phyloP scores from a whole-genome alignment of 164 flowering plant species.

The Piper longum region DNA sequence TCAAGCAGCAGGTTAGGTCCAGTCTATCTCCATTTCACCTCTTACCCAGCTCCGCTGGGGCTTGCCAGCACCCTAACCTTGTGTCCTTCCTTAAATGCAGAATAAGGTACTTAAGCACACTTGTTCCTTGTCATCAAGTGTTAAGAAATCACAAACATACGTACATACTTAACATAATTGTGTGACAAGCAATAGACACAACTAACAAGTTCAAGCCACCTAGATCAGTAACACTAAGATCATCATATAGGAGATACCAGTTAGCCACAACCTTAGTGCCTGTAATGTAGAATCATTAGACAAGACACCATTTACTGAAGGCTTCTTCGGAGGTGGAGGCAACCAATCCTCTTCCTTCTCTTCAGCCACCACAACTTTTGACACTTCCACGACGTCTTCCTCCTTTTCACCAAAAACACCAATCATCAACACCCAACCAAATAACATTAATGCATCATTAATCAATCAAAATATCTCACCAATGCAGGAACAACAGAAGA shows the following conservation, averaged over 20 bases:
- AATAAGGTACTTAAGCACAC: too few species aligned
- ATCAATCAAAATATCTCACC: background rate
- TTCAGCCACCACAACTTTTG: slow-evolving; percentile 15
- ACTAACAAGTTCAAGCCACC: background rate
- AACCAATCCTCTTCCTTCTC: slow-evolving; percentile 64
- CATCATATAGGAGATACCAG: background rate
- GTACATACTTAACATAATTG: background rate
- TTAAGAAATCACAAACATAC: too few species aligned
- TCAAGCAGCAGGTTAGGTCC: too few species aligned
- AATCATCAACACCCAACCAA: slow-evolving; percentile 9
- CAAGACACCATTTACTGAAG: slow-evolving; percentile 5
- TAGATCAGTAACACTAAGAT: too few species aligned
- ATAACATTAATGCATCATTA: background rate
- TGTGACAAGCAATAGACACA: background rate
- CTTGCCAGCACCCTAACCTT: too few species aligned
- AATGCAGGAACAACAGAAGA: slow-evolving; percentile 1
- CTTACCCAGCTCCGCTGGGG: too few species aligned
- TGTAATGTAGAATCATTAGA: slow-evolving; percentile 45
- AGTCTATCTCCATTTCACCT: too few species aligned
- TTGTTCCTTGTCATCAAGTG: too few species aligned
- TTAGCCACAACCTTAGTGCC: slow-evolving; percentile 46
- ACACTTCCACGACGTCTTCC: slow-evolving; percentile 11
- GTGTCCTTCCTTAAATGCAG: too few species aligned
- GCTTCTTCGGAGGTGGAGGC: slow-evolving; percentile 55
- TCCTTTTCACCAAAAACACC: slow-evolving; percentile 5